phyloP scores from a whole-genome alignment of 2,329 filamentous ascomycete genomes.

The Claviceps africana region DNA sequence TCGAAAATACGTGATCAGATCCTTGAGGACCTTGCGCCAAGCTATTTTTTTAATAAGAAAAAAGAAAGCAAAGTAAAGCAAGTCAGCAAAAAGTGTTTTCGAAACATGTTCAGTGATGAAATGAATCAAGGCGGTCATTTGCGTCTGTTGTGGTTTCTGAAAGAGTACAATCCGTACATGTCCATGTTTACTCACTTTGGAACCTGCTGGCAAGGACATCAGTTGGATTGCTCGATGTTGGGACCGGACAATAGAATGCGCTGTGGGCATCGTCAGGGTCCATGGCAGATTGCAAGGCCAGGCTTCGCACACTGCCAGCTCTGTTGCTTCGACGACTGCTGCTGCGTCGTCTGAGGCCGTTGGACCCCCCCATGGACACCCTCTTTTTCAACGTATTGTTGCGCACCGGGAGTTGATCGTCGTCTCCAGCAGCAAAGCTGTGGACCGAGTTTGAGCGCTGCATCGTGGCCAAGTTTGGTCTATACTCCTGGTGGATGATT shows the following conservation, averaged over 20 bases:
- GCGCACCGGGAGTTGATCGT: slow-evolving; percentile 27
- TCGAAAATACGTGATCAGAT: slow-evolving; percentile 84
- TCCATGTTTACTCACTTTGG: slow-evolving; percentile 48
- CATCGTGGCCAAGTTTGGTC: slow-evolving; percentile 21
- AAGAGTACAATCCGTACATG: not conserved
- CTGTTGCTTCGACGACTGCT: slow-evolving; percentile 68
- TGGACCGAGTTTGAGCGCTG: slow-evolving; percentile 49
- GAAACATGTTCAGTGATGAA: not conserved
- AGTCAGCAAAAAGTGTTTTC: not conserved
- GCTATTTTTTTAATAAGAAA: slow-evolving; percentile 32
- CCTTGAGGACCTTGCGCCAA: slow-evolving; percentile 91
- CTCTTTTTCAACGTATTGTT: slow-evolving; percentile 81
- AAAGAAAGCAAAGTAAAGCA: not conserved
- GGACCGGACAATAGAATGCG: slow-evolving; percentile 80
- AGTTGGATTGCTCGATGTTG: slow-evolving; percentile 74
- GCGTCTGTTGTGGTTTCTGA: not conserved
- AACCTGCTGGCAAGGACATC: slow-evolving; percentile 79
- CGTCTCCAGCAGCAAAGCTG: slow-evolving; percentile 36
- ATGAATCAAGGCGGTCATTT: too few species aligned
- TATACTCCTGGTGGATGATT: slow-evolving; percentile 35
- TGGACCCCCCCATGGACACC: slow-evolving; percentile 56
- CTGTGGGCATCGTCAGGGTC: slow-evolving; percentile 63
- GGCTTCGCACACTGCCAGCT: slow-evolving; percentile 74
- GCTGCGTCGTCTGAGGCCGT: slow-evolving; percentile 64
- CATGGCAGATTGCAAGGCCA: slow-evolving; percentile 54